Evolutionary conservation across 2,329 filamentous ascomycete genomes (phyloP), one percentile per base, ranked within the genome.

Genomic region (Trichoderma sp.): DNA sequence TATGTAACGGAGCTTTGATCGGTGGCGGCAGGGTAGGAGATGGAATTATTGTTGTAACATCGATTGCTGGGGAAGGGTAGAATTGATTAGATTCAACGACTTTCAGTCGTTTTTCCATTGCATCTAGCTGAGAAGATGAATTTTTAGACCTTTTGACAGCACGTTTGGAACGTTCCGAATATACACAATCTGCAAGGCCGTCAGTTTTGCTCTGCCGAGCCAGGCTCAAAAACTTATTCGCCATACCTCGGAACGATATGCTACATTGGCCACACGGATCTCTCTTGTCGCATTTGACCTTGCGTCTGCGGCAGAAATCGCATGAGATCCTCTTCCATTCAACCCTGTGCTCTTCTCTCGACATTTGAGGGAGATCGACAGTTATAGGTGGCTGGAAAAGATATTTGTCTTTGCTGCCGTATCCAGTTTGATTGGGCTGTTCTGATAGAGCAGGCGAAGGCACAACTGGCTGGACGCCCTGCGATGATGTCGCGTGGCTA

Each of bases 201-300:
- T 67, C 11, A 57, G 39, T 8, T 51, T 28, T 39, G 9, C 8
- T 26, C 26, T n/a, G 9, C 9, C 26, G 28, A 14, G 15, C n/a
- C 7, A n/a, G 8, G 8, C 8, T 56, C 6, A 4, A 11, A 36
- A 15, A 3, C 6, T 4, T 4, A 24, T 34, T n/a, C 15, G 39
- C n/a, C 63, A 21, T 39, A 67, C 51, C 64, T 39, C 51, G 63
- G 15, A 66, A 67, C 14, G 64, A 67, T 26, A 39, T 67, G 30
- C n/a, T 67, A 12, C 64, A 67, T 24, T 67, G 64, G 28, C 64
- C 32, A 28, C 64, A 67, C 57, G 47, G 47, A 8, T 57, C 51
- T 39, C n/a, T 57, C 34, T 39, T 67, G 43, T 67, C 64, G 32
- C 64, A 67, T 28, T 67, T 67, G 21, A 67, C 24, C 7, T 67